These are phyloP conservation scores for Suillus bovinus DNA, from an alignment of 768 basidiomycete species.

Conservation along the genomic window DNA sequence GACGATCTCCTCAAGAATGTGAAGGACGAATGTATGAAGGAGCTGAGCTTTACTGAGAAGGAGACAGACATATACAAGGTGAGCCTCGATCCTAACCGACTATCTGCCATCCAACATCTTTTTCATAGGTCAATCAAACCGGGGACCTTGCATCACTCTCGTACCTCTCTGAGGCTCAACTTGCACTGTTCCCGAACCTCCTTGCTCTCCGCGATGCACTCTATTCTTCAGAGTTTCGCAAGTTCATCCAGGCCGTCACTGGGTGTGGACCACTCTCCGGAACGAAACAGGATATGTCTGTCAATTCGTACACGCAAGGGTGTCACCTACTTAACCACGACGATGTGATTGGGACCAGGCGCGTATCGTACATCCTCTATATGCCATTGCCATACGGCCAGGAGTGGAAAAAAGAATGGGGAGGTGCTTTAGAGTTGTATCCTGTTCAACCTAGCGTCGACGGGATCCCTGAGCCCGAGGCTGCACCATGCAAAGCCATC, in stretches of 20 bases:
- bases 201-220: constrained; percentile 86
- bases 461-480: constrained; percentile 64
- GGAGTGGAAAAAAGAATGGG: constrained; percentile 87
- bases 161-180: constrained; percentile 76
- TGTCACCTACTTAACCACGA: constrained; percentile 97
- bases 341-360: constrained; percentile 93
- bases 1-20: constrained; percentile 79
- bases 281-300: constrained; percentile 91
- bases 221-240: constrained; percentile 81
- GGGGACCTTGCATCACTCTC: constrained; percentile 94
- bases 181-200: constrained; percentile 77
- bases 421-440: constrained; percentile 93
- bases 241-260: constrained; percentile 82
- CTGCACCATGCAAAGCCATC: constrained; percentile 63
- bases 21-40: constrained; percentile 78
- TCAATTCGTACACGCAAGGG: constrained; percentile 87
- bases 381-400: constrained; percentile 78
- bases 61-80: constrained; percentile 99
- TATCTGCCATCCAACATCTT: constrained; percentile 8
- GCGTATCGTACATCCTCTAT: constrained; percentile 96
- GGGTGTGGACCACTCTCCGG: constrained; percentile 92
- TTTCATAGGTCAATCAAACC: constrained; percentile 85
- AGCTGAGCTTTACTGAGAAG: constrained; percentile 87
- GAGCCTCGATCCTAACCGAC: constrained; percentile 3
- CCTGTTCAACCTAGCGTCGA: constrained; percentile 61